A percentile compares a stretch with the other conserved stretches of the same genome.
These are phyloP conservation scores for Eimeria brunetti DNA, from an alignment of 169 alveolate genomes.

Conservation along the genomic window DNA sequence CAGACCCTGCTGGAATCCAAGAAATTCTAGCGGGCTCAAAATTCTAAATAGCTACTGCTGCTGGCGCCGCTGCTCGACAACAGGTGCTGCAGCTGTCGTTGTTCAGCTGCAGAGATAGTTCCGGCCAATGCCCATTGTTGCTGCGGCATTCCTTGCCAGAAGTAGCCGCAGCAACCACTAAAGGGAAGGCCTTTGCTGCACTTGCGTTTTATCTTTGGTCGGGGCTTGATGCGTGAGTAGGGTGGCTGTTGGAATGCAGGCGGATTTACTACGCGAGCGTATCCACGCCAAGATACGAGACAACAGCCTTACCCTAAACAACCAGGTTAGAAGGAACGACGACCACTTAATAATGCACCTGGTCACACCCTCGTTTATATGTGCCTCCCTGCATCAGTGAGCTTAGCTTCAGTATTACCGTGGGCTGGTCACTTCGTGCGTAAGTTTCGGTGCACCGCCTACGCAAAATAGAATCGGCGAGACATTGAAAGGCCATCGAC, in stretches of 20 bases:
- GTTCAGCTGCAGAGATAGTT: not conserved
- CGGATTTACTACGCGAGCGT: not conserved
- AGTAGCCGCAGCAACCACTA: not conserved
- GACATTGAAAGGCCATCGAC: not conserved
- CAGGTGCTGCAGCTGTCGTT: not conserved
- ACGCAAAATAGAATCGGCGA: not conserved
- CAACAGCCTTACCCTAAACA: not conserved
- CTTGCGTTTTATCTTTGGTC: not conserved
- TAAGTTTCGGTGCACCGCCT: not conserved
- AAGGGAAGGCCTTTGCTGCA: not conserved
- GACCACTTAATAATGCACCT: not conserved
- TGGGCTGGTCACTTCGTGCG: not conserved
- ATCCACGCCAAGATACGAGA: not conserved
- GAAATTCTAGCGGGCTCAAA: not conserved
- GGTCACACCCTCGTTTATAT: not conserved
- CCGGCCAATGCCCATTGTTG: not conserved
- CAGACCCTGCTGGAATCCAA: not conserved
- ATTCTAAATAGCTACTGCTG: not conserved
- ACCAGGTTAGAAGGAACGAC: not conserved
- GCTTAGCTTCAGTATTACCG: not conserved
- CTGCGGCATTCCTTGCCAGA: not conserved
- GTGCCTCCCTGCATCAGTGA: not conserved
- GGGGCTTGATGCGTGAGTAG: not conserved
- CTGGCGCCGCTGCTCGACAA: not conserved
- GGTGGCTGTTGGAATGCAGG: slow-evolving; percentile 23